Conservation (phyloP, 1,284 basidiomycete species). For the Puccinia hordei region DNA sequence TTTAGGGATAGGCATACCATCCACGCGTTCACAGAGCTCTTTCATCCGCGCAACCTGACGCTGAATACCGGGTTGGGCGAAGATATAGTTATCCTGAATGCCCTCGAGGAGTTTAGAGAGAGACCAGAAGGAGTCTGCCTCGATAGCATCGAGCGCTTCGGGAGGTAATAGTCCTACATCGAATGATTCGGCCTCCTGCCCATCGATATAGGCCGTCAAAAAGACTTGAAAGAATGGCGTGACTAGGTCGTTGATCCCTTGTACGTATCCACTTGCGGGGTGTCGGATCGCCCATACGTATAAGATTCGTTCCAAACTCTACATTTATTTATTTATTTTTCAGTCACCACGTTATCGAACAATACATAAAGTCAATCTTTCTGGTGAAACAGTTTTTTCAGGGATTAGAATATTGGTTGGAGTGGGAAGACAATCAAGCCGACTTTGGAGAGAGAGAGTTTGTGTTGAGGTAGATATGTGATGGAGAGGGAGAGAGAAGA, state of each 20-base stretch:
- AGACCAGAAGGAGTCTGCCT: slow-evolving; percentile 97
- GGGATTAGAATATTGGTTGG: neutral
- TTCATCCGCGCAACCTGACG: slow-evolving; percentile 87
- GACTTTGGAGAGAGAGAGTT: neutral
- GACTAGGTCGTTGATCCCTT: slow-evolving; percentile 94
- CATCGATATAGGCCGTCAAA: slow-evolving; percentile 81
- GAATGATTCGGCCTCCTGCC: slow-evolving; percentile 75
- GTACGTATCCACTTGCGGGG: slow-evolving; percentile 92
- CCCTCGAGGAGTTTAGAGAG: slow-evolving; percentile 87
- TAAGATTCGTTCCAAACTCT: slow-evolving; percentile 87
- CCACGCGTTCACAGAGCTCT: slow-evolving; percentile 85
- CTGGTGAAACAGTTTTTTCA: too few relatives aligned
- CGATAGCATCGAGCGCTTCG: slow-evolving; percentile 74
- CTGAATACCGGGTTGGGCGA: slow-evolving; percentile 90
- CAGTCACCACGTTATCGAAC: neutral
- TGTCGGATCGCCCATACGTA: slow-evolving; percentile 98
- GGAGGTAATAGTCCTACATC: slow-evolving; percentile 75
- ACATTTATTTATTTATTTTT: slow-evolving; percentile 10
- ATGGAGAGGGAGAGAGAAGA: slow-evolving; percentile 47
- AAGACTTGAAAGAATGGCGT: slow-evolving; percentile 95
- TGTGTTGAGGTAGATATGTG: slow-evolving; percentile 43
- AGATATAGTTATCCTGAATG: slow-evolving; percentile 96
- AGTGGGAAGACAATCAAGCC: neutral
- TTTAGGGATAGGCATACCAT: slow-evolving; percentile 64
- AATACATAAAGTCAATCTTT: too few relatives aligned